Evolutionary conservation across 2,329 filamentous ascomycete genomes (phyloP).

Genomic region (Verticillium tricorpus): DNA sequence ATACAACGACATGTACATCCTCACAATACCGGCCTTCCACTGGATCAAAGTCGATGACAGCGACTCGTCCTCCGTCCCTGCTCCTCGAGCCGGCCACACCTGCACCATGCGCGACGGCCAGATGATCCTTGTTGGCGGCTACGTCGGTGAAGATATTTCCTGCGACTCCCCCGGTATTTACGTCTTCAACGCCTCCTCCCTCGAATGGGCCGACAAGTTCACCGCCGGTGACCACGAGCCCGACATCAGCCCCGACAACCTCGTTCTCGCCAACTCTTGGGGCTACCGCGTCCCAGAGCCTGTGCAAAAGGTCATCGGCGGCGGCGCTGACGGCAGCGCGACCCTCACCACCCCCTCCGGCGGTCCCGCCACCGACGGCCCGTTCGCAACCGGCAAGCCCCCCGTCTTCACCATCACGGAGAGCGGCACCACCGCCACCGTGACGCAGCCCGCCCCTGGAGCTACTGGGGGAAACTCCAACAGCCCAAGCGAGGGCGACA

Average conservation of each 20-base stretch:
- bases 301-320: slow-evolving; percentile 61
- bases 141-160: slow-evolving; percentile 53
- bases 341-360: slow-evolving; percentile 61
- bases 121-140: slow-evolving; percentile 67
- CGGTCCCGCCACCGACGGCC: slow-evolving; percentile 59
- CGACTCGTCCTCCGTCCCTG: slow-evolving; percentile 40
- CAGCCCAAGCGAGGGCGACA: not conserved
- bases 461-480: slow-evolving; percentile 33
- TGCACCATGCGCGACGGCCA: slow-evolving; percentile 68
- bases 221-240: slow-evolving; percentile 47
- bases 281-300: slow-evolving; percentile 62
- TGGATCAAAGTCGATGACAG: slow-evolving; percentile 61
- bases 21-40: slow-evolving; percentile 67
- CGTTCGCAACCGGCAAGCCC: slow-evolving; percentile 65
- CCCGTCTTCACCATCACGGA: slow-evolving; percentile 64
- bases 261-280: slow-evolving; percentile 51
- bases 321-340: slow-evolving; percentile 55
- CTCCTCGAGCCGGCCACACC: slow-evolving; percentile 61
- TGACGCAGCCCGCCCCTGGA: slow-evolving; percentile 27
- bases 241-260: slow-evolving; percentile 43
- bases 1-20: slow-evolving; percentile 71
- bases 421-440: slow-evolving; percentile 41
- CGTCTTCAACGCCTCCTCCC: slow-evolving; percentile 64
- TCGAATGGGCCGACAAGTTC: slow-evolving; percentile 61
- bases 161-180: slow-evolving; percentile 69